Evolutionary conservation across 1,284 basidiomycete species (phyloP).

Genomic region (Ustilago xerochloae): DNA sequence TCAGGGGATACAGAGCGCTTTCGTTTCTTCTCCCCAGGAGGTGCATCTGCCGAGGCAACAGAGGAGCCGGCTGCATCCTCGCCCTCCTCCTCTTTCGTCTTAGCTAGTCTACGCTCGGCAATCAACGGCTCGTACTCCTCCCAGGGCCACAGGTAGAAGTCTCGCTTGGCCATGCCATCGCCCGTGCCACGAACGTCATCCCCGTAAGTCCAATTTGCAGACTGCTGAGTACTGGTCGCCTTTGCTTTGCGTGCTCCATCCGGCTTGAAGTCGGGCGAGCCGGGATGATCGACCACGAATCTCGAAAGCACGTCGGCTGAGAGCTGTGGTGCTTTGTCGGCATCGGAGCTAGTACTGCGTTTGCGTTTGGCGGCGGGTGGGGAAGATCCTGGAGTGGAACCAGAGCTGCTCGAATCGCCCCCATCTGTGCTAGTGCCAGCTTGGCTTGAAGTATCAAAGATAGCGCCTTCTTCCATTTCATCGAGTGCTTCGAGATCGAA

Average conservation of each 20-base stretch:
- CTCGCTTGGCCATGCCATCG: conserved; percentile 47
- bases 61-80: neutral
- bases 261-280: conserved; percentile 40
- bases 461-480: conserved; percentile 52
- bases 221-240: conserved; percentile 4
- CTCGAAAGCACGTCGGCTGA: conserved; percentile 13
- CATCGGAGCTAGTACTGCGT: conserved; percentile 1
- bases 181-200: conserved; percentile 38
- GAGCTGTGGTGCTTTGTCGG: conserved; percentile 8
- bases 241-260: conserved; percentile 21
- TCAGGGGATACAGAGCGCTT: conserved; percentile 23
- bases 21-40: conserved; percentile 3
- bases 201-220: conserved; percentile 45
- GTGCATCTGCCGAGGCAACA: neutral
- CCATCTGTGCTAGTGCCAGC: conserved; percentile 33
- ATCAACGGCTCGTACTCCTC: conserved; percentile 43
- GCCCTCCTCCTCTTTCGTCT: conserved; percentile 20
- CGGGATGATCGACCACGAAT: conserved; percentile 43
- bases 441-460: conserved; percentile 45
- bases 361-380: conserved; percentile 13
- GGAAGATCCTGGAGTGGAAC: conserved; percentile 15
- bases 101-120: conserved; percentile 33
- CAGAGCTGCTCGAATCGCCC: conserved; percentile 32
- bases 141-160: conserved; percentile 51
- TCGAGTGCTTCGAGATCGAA: conserved; percentile 60